phyloP scores from a whole-genome alignment of 768 basidiomycete genomes.

The Lentinula sp. region DNA sequence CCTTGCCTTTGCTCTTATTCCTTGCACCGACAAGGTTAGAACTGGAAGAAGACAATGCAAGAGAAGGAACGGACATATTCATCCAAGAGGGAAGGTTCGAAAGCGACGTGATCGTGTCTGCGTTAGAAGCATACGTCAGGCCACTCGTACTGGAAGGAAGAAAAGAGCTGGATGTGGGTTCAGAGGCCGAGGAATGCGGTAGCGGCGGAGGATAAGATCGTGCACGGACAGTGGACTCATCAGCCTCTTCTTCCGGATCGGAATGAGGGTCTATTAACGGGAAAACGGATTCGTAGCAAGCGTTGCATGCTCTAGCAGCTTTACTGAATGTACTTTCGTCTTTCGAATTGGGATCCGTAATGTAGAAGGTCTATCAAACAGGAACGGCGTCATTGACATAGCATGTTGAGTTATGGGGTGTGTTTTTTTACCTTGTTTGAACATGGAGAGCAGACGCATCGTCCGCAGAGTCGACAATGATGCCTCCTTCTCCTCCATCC shows the following conservation, averaged over 20 bases:
- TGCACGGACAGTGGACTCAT: slow-evolving; percentile 4
- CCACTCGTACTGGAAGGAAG: background rate
- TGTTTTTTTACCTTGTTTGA: slow-evolving; percentile 55
- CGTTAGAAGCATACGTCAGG: slow-evolving; percentile 1
- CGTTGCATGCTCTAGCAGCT: slow-evolving; percentile 76
- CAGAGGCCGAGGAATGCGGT: background rate
- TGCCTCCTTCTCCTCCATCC: slow-evolving; percentile 77
- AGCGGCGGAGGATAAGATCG: background rate
- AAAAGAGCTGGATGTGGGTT: background rate
- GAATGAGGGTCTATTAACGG: slow-evolving; percentile 42
- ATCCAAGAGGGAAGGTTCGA: slow-evolving; percentile 47
- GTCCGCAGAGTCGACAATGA: slow-evolving; percentile 81
- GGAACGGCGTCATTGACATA: background rate
- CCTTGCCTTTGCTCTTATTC: background rate
- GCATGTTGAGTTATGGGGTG: background rate
- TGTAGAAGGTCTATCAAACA: slow-evolving; percentile 68
- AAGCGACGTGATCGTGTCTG: slow-evolving; percentile 42
- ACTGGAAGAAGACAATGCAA: slow-evolving; percentile 36
- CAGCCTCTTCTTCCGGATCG: slow-evolving; percentile 5
- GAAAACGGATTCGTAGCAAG: slow-evolving; percentile 85
- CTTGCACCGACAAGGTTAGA: slow-evolving; percentile 11
- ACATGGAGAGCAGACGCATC: slow-evolving; percentile 82
- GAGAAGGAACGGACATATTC: slow-evolving; percentile 30
- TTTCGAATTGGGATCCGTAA: slow-evolving; percentile 49
- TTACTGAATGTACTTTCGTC: slow-evolving; percentile 29